phyloP scores from a whole-genome alignment of 176 grass and related monocot species.

The Saccharum spontaneum region DNA sequence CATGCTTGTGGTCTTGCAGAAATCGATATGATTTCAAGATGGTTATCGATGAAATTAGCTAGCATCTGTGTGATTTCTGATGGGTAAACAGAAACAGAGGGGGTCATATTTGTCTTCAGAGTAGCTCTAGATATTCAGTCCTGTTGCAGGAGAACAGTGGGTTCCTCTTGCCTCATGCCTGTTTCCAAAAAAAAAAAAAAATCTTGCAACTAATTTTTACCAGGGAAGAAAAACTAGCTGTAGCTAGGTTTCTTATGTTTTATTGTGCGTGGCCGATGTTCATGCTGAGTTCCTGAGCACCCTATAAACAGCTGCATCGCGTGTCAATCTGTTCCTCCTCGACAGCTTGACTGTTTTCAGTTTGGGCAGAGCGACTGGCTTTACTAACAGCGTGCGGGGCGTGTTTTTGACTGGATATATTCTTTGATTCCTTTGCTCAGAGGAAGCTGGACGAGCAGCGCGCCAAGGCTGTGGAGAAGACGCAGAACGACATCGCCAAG shows the following conservation, averaged over 20 bases:
- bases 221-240: neutral
- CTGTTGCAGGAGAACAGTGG: neutral
- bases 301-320: neutral
- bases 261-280: neutral
- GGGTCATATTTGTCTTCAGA: neutral
- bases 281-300: neutral
- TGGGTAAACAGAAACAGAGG: neutral
- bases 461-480: constrained; percentile 85
- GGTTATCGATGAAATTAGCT: neutral
- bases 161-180: neutral
- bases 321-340: neutral
- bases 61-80: neutral
- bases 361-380: neutral
- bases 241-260: neutral
- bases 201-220: neutral
- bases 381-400: neutral
- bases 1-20: neutral
- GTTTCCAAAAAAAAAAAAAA: neutral
- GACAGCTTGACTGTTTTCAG: neutral
- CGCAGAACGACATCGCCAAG: constrained; percentile 89
- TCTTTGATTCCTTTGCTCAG: constrained; percentile 4
- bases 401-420: neutral
- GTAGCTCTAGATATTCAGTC: neutral
- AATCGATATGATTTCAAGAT: neutral
- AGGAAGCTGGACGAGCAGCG: constrained; percentile 89